Percentiles rank a stretch among this genome's conserved stretches.
These are phyloP conservation scores for Vaucheria bursata DNA, from an alignment of 352 stramenopile genomes.

Conservation along the genomic window DNA sequence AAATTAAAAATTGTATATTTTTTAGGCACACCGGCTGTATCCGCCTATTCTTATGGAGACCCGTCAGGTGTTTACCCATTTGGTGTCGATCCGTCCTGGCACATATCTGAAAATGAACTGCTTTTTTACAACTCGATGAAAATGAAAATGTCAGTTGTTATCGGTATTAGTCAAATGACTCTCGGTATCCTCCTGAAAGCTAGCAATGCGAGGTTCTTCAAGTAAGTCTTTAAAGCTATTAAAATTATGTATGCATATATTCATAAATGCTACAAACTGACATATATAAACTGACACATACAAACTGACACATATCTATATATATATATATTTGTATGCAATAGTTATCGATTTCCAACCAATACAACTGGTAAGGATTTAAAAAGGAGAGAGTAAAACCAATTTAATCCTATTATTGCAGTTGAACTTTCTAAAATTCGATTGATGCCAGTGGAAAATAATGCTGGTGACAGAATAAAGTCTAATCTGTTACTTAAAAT, in stretches of 20 bases:
- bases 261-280: background rate
- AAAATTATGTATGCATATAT: background rate
- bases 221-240: too few species aligned
- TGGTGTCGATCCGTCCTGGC: conserved; percentile 95
- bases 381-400: too few species aligned
- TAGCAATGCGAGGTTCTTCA: conserved; percentile 91
- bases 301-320: too few species aligned
- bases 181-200: conserved; percentile 90
- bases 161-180: conserved; percentile 98
- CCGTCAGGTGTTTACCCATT: conserved; percentile 86
- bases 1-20: background rate
- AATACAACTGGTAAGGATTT: too few species aligned
- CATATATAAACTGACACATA: too few species aligned
- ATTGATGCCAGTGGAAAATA: too few species aligned
- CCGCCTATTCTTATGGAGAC: conserved; percentile 70
- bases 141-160: conserved; percentile 98
- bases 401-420: too few species aligned
- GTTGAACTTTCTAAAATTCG: too few species aligned
- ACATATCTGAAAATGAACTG: conserved; percentile 91
- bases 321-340: too few species aligned
- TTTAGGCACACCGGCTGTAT: conserved; percentile 53
- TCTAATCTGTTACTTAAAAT: too few species aligned
- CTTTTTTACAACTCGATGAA: conserved; percentile 99
- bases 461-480: too few species aligned
- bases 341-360: too few species aligned